A percentile compares a stretch with the other conserved stretches of the same genome.
phyloP scores from a whole-genome alignment of 768 basidiomycete genomes.

The Leccinum pellstonianum region DNA sequence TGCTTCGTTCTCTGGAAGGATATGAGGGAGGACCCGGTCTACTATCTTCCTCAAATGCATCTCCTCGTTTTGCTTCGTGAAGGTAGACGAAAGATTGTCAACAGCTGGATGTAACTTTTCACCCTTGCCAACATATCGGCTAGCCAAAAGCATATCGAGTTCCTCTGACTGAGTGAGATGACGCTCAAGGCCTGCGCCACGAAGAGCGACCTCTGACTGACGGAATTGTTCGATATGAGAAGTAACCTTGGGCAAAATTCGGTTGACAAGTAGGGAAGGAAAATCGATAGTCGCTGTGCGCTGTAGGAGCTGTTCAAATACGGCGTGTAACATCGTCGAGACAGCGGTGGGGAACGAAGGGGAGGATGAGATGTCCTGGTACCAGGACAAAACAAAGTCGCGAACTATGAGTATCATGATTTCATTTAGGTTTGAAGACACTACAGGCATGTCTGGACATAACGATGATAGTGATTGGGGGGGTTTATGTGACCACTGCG shows the following conservation, averaged over 20 bases:
- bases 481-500: slow-evolving; percentile 82
- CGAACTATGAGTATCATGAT: slow-evolving; percentile 78
- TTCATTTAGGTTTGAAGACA: slow-evolving; percentile 75
- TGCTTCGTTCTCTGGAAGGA: slow-evolving; percentile 76
- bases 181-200: slow-evolving; percentile 79
- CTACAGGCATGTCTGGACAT: slow-evolving; percentile 57
- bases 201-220: slow-evolving; percentile 81
- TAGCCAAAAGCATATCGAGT: slow-evolving; percentile 81
- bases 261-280: slow-evolving; percentile 73
- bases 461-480: slow-evolving; percentile 68
- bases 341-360: slow-evolving; percentile 87
- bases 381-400: slow-evolving; percentile 92
- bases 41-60: slow-evolving; percentile 73
- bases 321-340: slow-evolving; percentile 68
- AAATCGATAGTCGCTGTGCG: slow-evolving; percentile 64
- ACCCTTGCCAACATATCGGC: slow-evolving; percentile 66
- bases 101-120: slow-evolving; percentile 82
- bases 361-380: slow-evolving; percentile 79
- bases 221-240: slow-evolving; percentile 88
- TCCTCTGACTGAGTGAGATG: slow-evolving; percentile 88
- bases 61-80: slow-evolving; percentile 89
- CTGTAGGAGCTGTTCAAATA: slow-evolving; percentile 55
- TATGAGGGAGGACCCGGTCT: slow-evolving; percentile 64
- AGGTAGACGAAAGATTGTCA: slow-evolving; percentile 83
- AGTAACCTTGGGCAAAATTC: slow-evolving; percentile 86